phyloP scores from a whole-genome alignment of 768 basidiomycete genomes.

The Trametes cingulata region DNA sequence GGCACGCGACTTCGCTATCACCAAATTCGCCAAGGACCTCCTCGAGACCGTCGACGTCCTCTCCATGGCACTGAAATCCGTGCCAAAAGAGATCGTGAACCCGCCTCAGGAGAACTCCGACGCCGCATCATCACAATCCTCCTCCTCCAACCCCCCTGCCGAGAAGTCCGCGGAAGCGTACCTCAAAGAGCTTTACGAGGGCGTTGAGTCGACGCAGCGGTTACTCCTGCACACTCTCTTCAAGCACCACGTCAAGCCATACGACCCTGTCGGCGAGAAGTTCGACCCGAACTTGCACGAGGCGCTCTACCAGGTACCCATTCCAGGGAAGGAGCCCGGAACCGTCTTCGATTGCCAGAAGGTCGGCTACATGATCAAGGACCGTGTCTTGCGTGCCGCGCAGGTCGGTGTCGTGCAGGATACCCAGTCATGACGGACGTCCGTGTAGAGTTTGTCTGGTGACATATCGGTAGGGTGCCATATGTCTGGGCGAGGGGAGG shows the following conservation, averaged over 20 bases:
- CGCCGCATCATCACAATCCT: conserved; percentile 33
- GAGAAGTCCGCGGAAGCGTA: conserved; percentile 58
- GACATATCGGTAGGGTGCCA: not conserved
- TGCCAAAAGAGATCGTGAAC: conserved; percentile 53
- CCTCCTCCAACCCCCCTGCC: conserved; percentile 28
- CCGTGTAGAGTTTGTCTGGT: not conserved
- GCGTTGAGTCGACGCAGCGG: conserved; percentile 91
- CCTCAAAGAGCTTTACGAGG: conserved; percentile 74
- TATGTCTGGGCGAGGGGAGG: conserved; percentile 5
- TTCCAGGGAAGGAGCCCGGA: conserved; percentile 88
- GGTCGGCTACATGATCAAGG: conserved; percentile 91
- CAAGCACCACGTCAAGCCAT: conserved; percentile 89
- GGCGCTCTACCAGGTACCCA: conserved; percentile 90
- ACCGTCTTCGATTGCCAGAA: conserved; percentile 91
- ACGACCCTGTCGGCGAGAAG: conserved; percentile 87
- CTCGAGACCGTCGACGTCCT: conserved; percentile 92
- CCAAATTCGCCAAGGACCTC: conserved; percentile 86
- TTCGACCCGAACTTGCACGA: conserved; percentile 97
- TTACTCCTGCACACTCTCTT: conserved; percentile 86
- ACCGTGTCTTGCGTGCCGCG: conserved; percentile 88
- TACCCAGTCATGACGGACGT: conserved; percentile 34
- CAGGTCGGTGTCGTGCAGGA: conserved; percentile 96
- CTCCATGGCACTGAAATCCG: conserved; percentile 77
- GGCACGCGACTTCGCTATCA: conserved; percentile 91
- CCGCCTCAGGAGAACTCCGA: conserved; percentile 20